Evolutionary conservation across 352 stramenopile species (phyloP).

Genomic region (Phytophthora ohioensis): DNA sequence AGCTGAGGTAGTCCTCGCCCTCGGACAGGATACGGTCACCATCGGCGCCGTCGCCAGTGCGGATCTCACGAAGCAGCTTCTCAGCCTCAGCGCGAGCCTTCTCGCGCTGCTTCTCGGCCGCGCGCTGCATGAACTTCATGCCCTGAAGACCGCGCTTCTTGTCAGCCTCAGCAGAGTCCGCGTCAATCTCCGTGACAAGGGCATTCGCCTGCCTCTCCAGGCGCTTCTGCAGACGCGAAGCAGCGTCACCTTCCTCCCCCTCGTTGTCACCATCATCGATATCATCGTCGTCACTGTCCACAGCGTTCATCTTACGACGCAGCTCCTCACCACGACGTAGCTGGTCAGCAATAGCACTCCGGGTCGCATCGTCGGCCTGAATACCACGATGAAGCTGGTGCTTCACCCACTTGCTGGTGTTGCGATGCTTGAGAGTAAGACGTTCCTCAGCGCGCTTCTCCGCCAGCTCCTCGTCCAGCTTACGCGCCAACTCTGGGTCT

Average conservation of each 20-base stretch:
- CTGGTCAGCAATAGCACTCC: slow-evolving; percentile 90
- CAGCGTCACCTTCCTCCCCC: slow-evolving; percentile 64
- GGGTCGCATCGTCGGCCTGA: slow-evolving; percentile 92
- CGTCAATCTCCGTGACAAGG: slow-evolving; percentile 80
- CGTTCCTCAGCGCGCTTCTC: slow-evolving; percentile 96
- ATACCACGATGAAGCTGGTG: slow-evolving; percentile 94
- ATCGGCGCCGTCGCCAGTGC: slow-evolving; percentile 84
- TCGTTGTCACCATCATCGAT: slow-evolving; percentile 61
- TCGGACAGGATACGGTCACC: slow-evolving; percentile 75
- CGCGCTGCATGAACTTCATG: slow-evolving; percentile 99
- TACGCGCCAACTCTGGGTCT: slow-evolving; percentile 76
- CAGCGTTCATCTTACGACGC: slow-evolving; percentile 91
- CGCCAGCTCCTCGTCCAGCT: slow-evolving; percentile 84
- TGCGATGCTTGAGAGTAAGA: slow-evolving; percentile 98
- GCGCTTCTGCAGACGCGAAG: slow-evolving; percentile 65
- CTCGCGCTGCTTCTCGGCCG: slow-evolving; percentile 95
- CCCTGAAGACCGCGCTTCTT: slow-evolving; percentile 91
- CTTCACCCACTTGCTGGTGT: slow-evolving; percentile 98
- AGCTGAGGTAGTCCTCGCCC: slow-evolving; percentile 56
- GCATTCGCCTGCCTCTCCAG: slow-evolving; percentile 77
- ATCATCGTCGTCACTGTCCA: slow-evolving; percentile 73
- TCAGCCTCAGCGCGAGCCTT: slow-evolving; percentile 93
- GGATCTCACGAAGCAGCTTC: slow-evolving; percentile 94
- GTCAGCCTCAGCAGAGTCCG: slow-evolving; percentile 53
- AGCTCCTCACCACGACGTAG: slow-evolving; percentile 93